phyloP scores from a whole-genome alignment of 345 rosid species.

The Eucalyptus urophylla region DNA sequence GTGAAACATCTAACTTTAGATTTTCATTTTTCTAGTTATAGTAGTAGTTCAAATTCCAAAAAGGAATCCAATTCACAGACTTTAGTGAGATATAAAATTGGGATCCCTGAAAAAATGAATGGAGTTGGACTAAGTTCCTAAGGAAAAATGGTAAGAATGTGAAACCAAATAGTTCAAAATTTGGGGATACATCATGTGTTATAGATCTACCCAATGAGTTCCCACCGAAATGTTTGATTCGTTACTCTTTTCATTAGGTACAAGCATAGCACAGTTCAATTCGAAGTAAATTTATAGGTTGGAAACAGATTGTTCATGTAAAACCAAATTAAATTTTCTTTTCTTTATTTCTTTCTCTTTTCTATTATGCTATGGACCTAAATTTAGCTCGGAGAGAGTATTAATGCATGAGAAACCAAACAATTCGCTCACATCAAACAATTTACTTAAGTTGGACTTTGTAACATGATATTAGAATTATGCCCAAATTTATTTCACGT shows the following conservation, averaged over 20 bases:
- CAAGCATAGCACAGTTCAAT: background rate
- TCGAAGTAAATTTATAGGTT: background rate
- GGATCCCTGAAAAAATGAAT: background rate
- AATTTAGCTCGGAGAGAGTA: background rate
- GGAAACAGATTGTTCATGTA: too few relatives aligned
- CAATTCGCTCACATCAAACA: background rate
- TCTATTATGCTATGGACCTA: background rate
- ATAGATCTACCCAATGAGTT: background rate
- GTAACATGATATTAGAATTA: too few relatives aligned
- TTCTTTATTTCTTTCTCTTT: too few relatives aligned
- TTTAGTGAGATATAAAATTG: background rate
- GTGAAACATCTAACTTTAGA: background rate
- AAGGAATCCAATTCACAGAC: background rate
- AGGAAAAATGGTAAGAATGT: background rate
- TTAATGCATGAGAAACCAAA: background rate
- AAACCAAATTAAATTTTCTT: too few relatives aligned
- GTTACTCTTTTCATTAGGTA: background rate
- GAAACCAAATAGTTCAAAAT: background rate
- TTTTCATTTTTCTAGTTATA: too few relatives aligned
- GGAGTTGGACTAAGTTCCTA: background rate
- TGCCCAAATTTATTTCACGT: accelerated
- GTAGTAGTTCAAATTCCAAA: too few relatives aligned
- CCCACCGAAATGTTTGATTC: background rate
- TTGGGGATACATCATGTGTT: background rate
- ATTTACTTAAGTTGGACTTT: background rate